Conservation (phyloP, 257 asterid genomes). For the Ajuga chamaepitys region DNA sequence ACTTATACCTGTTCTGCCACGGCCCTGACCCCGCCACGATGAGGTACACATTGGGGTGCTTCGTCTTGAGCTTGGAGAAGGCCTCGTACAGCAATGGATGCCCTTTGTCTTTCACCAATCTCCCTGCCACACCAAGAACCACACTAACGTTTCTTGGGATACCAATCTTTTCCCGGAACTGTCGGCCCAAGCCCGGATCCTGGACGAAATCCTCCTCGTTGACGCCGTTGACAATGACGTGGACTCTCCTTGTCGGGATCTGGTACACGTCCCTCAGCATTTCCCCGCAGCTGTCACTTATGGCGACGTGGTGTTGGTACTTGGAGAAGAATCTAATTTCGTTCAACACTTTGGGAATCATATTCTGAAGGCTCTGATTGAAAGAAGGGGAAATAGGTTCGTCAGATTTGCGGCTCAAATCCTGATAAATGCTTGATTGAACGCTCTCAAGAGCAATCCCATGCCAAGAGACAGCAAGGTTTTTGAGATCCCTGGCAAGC, state of each 20-base stretch:
- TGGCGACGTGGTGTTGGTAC: slow-evolving; percentile 83
- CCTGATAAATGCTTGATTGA: slow-evolving; percentile 76
- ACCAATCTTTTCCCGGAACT: slow-evolving; percentile 54
- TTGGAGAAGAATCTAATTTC: slow-evolving; percentile 74
- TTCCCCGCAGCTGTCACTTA: slow-evolving; percentile 88
- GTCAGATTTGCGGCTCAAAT: slow-evolving; percentile 36
- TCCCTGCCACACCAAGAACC: slow-evolving; percentile 86
- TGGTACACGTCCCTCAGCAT: slow-evolving; percentile 85
- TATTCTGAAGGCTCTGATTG: slow-evolving; percentile 44
- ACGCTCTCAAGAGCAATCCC: slow-evolving; percentile 89
- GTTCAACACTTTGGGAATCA: slow-evolving; percentile 67
- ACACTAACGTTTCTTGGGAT: slow-evolving; percentile 57
- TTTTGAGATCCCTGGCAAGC: slow-evolving; percentile 40
- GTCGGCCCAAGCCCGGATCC: slow-evolving; percentile 33
- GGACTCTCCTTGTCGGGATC: slow-evolving; percentile 62
- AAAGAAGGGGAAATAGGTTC: slow-evolving; percentile 53
- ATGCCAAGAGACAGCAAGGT: slow-evolving; percentile 91
- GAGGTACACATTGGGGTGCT: slow-evolving; percentile 44
- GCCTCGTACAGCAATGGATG: slow-evolving; percentile 80
- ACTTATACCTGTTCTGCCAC: slow-evolving; percentile 43
- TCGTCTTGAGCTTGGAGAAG: slow-evolving; percentile 42
- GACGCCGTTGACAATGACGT: slow-evolving; percentile 84
- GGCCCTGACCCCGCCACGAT: slow-evolving; percentile 96
- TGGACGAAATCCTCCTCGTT: slow-evolving; percentile 53
- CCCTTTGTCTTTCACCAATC: slow-evolving; percentile 88